Evolutionary conservation across 257 asterid genomes (phyloP).

Genomic region (Nicotiana tabacum): DNA sequence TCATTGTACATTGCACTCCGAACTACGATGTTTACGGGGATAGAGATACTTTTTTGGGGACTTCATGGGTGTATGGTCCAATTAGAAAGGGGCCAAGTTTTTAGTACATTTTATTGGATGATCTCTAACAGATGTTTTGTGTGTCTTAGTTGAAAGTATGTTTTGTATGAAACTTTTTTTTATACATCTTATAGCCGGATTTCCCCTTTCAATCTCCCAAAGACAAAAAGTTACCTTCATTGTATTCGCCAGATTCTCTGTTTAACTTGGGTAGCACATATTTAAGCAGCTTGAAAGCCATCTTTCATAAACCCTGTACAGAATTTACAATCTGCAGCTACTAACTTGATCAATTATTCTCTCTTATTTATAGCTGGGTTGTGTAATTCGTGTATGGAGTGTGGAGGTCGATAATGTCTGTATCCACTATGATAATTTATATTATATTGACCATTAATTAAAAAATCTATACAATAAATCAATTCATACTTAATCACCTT

Average conservation of each 20-base stretch:
- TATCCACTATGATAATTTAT: background rate
- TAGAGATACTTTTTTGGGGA: background rate
- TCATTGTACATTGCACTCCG: background rate
- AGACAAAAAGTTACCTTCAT: background rate
- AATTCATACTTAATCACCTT: background rate
- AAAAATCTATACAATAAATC: background rate
- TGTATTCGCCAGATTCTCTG: background rate
- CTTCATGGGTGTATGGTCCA: background rate
- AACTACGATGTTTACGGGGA: background rate
- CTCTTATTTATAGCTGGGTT: background rate
- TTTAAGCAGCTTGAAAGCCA: background rate
- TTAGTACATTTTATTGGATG: background rate
- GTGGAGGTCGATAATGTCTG: background rate
- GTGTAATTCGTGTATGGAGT: background rate
- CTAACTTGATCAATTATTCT: background rate
- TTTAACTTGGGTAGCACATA: background rate
- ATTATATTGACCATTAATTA: background rate
- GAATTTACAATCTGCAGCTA: background rate
- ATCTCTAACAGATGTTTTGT: background rate
- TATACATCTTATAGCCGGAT: background rate
- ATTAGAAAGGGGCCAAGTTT: background rate
- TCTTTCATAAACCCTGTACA: background rate
- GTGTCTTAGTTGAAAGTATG: background rate
- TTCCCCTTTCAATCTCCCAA: background rate
- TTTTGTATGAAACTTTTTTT: background rate